Evolutionary conservation across 805 yeast species (phyloP), one percentile per base, ranked within the genome.

Genomic region (Saturnispora serradocipensis): DNA sequence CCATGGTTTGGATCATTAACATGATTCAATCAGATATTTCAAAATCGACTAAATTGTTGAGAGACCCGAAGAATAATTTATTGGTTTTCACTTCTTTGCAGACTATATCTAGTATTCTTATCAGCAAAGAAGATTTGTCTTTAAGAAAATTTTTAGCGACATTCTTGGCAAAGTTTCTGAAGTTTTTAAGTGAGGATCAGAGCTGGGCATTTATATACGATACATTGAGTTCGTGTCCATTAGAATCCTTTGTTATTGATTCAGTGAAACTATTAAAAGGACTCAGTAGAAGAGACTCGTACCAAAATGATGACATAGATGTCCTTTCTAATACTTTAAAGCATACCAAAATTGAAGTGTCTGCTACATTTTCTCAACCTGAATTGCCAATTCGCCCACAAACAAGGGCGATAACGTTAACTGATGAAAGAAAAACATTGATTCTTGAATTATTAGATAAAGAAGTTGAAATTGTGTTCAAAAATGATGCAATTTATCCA

Each of bases 211-310:
- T 85, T 61, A 68, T 88, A 15, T 61, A 72, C 24, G 88, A 87
- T 60, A 74, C 88, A 0, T 70, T 91, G 48, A 68, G 71, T 28
- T 71, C 76, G 48, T 85, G 91, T 60, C 60, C 65, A 2, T 79
- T 74, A 60, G 80, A 74, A 39, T 75, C 76, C 39, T 77, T 79
- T 22, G 95, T 81, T 58, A 72, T 83, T 24, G 80, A 80, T 3
- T 67, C 81, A 36, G 75, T 88, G 16, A 79, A 83, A 4, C 80
- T 88, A 24, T 73, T 88, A 60, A 88, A 84, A 63, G 88, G 83
- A 58, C 71, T 88, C 55, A 64, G 81, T 56, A 13, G 5, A 5
- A 38, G 28, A 9, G 47, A 48, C 16, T 59, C 42, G 49, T 59
- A 55, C 56, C 28, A 43, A 36, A 5, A 11, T 20, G 43, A 46